Conservation (phyloP, 345 rosid genomes). For the Pseudoturritis turrita region DNA sequence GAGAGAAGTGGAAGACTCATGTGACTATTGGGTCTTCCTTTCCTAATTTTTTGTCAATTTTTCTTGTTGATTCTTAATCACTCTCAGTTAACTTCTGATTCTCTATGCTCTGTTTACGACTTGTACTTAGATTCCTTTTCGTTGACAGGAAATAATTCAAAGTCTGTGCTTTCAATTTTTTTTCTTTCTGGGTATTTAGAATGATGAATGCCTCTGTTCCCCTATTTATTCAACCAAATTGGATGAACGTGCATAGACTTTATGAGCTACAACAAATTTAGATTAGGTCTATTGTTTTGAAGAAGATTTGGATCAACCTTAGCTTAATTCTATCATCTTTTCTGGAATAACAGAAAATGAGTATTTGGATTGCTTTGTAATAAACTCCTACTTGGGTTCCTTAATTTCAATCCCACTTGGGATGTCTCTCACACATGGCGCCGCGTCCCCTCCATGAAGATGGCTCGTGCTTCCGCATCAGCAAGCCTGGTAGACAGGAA, state of each 20-base stretch:
- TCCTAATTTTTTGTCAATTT: conserved; percentile 4
- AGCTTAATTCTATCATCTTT: neutral
- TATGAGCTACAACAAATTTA: neutral
- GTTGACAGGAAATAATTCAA: neutral
- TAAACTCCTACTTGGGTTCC: conserved; percentile 3
- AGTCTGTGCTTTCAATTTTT: neutral
- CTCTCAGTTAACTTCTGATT: conserved; percentile 11
- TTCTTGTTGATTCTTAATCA: neutral
- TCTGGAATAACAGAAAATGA: neutral
- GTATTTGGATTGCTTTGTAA: conserved; percentile 12
- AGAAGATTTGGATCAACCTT: neutral
- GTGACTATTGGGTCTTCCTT: neutral
- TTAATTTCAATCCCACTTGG: neutral
- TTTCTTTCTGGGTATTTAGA: neutral
- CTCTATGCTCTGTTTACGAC: conserved; percentile 1
- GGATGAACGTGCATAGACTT: too few species aligned
- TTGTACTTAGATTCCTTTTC: neutral
- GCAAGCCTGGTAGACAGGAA: too few species aligned
- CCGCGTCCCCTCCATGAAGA: too few species aligned
- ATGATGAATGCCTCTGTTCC: neutral
- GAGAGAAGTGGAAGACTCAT: conserved; percentile 8
- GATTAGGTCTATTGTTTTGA: neutral
- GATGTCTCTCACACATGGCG: too few species aligned
- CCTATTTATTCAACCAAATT: too few species aligned
- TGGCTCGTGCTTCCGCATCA: too few species aligned